Base-by-base conservation (phyloP, 73 alveolate genomes). In the Symbiodinium pilosum region DNA sequence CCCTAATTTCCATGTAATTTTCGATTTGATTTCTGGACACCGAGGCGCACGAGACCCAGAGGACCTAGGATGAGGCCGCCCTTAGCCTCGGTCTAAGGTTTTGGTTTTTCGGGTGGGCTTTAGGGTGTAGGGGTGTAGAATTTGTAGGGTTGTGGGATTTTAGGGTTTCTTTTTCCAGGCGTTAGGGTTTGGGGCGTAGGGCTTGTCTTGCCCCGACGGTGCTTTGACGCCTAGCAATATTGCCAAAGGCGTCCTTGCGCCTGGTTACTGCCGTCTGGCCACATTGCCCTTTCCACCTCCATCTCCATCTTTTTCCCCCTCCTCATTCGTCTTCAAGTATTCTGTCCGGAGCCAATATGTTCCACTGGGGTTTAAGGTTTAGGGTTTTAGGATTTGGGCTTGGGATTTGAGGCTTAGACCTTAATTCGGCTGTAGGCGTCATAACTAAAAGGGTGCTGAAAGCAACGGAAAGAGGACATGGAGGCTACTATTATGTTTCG, bases 1-100 rank as follows among this genome's bases (percentile, higher is more conserved):
- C 73, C 73, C 73, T 56, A 56, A 56, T 14, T 14, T 47, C 59
- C 59, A 47, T 8, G 21, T n/a, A n/a, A n/a, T n/a, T n/a, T n/a
- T n/a, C n/a, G n/a, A n/a, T n/a, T n/a, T n/a, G 73, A 16, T 32
- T 20, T 43, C 6, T 4, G 44, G 28, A 16, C 71, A 40, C 92
- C 96, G 51, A 69, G 96, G n/a, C 87, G 40, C 96, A 89, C 96
- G 43, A 89, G 75, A 5, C 96, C 96, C 87, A 68, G 34, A 42
- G 96, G 96, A 18, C 96, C 96, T 40, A 89, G 54, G 87, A 89
- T 89, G 51, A 89, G 87, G 51, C 96, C 96, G 7, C 96, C 96
- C 83, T 89, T 89, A 77, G 96, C 96, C 96, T 88, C n/a, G 32
- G n/a, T 26, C 77, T 4, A 59, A 5, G 77, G 77, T 26, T 6